These are phyloP conservation scores for Xerocomus amazonicus DNA, from an alignment of 1,284 basidiomycete genomes.

Conservation along the genomic window DNA sequence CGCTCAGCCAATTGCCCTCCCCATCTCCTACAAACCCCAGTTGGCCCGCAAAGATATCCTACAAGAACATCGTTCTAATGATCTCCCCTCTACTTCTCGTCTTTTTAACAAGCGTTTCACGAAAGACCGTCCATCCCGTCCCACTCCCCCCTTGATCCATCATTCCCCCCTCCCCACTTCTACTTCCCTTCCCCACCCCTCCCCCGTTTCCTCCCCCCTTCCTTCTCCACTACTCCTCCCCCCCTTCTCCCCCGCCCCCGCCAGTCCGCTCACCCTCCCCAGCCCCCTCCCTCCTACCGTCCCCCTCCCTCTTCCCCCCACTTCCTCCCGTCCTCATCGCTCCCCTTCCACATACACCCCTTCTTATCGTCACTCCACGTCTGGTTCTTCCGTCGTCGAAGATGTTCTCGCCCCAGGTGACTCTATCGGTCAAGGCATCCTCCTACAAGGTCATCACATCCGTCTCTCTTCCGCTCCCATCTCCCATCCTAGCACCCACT, in stretches of 20 bases:
- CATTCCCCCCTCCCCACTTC: slow-evolving; percentile 15
- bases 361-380: slow-evolving; percentile 34
- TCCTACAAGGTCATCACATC: slow-evolving; percentile 61
- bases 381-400: slow-evolving; percentile 48
- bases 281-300: slow-evolving; percentile 19
- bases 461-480: slow-evolving; percentile 43
- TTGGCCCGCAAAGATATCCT: slow-evolving; percentile 33
- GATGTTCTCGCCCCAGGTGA: slow-evolving; percentile 71
- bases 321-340: slow-evolving; percentile 31
- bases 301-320: slow-evolving; percentile 29
- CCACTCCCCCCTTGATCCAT: slow-evolving; percentile 23
- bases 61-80: slow-evolving; percentile 46
- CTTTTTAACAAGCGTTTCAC: slow-evolving; percentile 39
- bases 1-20: slow-evolving; percentile 48
- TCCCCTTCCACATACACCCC: slow-evolving; percentile 19
- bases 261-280: slow-evolving; percentile 27
- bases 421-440: slow-evolving; percentile 60
- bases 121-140: slow-evolving; percentile 34
- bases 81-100: slow-evolving; percentile 35
- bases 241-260: slow-evolving; percentile 26
- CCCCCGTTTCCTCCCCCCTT: slow-evolving; percentile 27
- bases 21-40: slow-evolving; percentile 38
- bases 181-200: slow-evolving; percentile 29
- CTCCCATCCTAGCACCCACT: slow-evolving; percentile 33
- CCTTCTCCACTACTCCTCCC: slow-evolving; percentile 26